These are phyloP conservation scores for Sporisorium graminicola DNA, from an alignment of 1,284 basidiomycete species.

Conservation along the genomic window DNA sequence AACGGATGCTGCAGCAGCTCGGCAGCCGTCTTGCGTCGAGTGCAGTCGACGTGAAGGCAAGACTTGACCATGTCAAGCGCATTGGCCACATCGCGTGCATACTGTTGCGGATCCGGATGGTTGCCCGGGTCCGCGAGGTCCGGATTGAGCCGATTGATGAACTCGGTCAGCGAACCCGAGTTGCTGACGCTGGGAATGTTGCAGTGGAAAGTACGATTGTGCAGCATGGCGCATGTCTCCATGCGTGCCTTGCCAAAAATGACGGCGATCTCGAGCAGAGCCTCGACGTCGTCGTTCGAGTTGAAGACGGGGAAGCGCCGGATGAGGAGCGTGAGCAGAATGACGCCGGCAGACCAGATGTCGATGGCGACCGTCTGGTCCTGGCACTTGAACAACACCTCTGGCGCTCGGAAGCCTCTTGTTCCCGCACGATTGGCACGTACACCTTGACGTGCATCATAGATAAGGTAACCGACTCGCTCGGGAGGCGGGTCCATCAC, in stretches of 20 bases:
- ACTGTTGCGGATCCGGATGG: slow-evolving; percentile 60
- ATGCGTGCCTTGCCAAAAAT: slow-evolving; percentile 87
- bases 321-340: slow-evolving; percentile 90
- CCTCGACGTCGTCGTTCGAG: slow-evolving; percentile 93
- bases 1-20: slow-evolving; percentile 63
- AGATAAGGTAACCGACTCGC: slow-evolving; percentile 61
- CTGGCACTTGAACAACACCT: slow-evolving; percentile 94
- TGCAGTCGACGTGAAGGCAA: slow-evolving; percentile 65
- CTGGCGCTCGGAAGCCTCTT: slow-evolving; percentile 94
- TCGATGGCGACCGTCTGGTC: slow-evolving; percentile 94
- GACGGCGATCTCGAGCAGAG: slow-evolving; percentile 90
- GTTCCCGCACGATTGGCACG: slow-evolving; percentile 98
- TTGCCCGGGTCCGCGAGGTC: slow-evolving; percentile 43
- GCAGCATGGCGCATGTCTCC: slow-evolving; percentile 87
- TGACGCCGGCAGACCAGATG: slow-evolving; percentile 94
- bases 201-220: slow-evolving; percentile 73
- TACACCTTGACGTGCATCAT: slow-evolving; percentile 76
- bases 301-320: slow-evolving; percentile 95
- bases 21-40: slow-evolving; percentile 59
- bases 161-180: slow-evolving; percentile 55
- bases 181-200: slow-evolving; percentile 55
- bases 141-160: slow-evolving; percentile 63
- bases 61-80: slow-evolving; percentile 62
- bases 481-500: slow-evolving; percentile 65
- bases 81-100: slow-evolving; percentile 55